These are phyloP conservation scores for Cerioporus squamosus DNA, from an alignment of 1,284 basidiomycete species.

Conservation along the genomic window DNA sequence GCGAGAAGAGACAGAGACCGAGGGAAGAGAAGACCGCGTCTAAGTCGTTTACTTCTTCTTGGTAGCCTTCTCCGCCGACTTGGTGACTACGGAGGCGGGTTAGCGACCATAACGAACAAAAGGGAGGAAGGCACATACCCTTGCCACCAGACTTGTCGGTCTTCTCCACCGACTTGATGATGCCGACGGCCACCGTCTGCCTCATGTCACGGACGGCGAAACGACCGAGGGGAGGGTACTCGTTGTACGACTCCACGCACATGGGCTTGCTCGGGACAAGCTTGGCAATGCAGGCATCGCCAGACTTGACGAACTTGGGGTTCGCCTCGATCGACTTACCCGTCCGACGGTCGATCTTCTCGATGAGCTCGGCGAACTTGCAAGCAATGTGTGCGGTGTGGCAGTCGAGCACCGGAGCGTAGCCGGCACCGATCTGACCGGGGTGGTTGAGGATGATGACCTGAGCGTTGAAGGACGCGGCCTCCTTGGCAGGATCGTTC, in stretches of 20 bases:
- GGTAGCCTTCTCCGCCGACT: conserved; percentile 94
- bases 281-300: conserved; percentile 97
- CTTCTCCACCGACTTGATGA: conserved; percentile 97
- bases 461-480: conserved; percentile 99
- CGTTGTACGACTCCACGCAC: conserved; percentile 97
- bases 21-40: conserved; percentile 43
- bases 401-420: conserved; percentile 99
- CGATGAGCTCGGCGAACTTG: conserved; percentile 97
- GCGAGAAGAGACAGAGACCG: conserved; percentile 55
- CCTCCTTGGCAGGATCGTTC: conserved; percentile 99
- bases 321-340: conserved; percentile 88
- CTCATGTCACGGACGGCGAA: conserved; percentile 99
- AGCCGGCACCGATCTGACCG: conserved; percentile 98
- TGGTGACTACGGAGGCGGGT: conserved; percentile 67
- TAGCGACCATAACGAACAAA: conserved; percentile 9
- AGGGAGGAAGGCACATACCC: conserved; percentile 52
- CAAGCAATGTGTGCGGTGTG: conserved; percentile 99
- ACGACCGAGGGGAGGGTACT: conserved; percentile 99
- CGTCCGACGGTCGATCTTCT: conserved; percentile 99
- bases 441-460: conserved; percentile 99
- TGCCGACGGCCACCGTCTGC: conserved; percentile 96
- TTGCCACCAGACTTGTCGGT: conserved; percentile 86
- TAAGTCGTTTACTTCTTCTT: conserved; percentile 91
- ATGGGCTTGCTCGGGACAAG: conserved; percentile 97
- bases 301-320: conserved; percentile 98